These are phyloP conservation scores for Alnus rubra DNA, from an alignment of 306 rosid species.

Conservation along the genomic window DNA sequence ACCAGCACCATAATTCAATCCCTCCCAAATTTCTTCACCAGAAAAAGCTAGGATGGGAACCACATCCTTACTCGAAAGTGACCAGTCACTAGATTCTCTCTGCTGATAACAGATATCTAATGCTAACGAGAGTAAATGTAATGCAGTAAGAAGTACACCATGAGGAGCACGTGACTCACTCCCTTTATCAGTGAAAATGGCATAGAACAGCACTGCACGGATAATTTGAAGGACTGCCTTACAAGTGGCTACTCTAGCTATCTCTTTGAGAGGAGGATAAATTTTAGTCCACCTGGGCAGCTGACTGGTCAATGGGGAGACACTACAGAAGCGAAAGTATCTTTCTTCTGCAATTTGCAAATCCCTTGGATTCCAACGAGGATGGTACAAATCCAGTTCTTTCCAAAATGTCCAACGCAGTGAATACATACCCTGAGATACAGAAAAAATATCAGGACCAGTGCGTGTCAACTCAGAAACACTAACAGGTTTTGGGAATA, in stretches of 20 bases:
- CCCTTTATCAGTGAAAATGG: slow-evolving; percentile 62
- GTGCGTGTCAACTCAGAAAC: slow-evolving; percentile 19
- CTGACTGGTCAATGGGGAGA: slow-evolving; percentile 67
- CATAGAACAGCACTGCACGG: slow-evolving; percentile 85
- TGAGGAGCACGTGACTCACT: slow-evolving; percentile 89
- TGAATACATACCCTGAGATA: slow-evolving; percentile 82
- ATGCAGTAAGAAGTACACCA: slow-evolving; percentile 72
- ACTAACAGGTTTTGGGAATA: slow-evolving; percentile 1
- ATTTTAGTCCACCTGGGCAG: slow-evolving; percentile 82
- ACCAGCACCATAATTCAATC: slow-evolving; percentile 52
- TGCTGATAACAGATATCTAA: slow-evolving; percentile 73
- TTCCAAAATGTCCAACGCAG: slow-evolving; percentile 78
- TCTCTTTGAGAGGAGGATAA: slow-evolving; percentile 73
- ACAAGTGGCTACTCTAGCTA: slow-evolving; percentile 85
- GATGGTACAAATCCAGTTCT: slow-evolving; percentile 88
- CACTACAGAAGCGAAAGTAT: slow-evolving; percentile 71
- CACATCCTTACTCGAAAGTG: slow-evolving; percentile 38
- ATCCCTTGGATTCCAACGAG: slow-evolving; percentile 95
- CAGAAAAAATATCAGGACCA: slow-evolving; percentile 26
- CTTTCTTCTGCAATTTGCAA: slow-evolving; percentile 96
- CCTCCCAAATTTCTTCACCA: slow-evolving; percentile 53
- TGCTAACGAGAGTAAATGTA: slow-evolving; percentile 82
- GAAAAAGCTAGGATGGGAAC: slow-evolving; percentile 72
- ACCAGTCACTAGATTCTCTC: slow-evolving; percentile 48
- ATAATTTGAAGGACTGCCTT: slow-evolving; percentile 73